These are phyloP conservation scores for Potentilla sterilis DNA, from an alignment of 306 rosid species.

Conservation along the genomic window DNA sequence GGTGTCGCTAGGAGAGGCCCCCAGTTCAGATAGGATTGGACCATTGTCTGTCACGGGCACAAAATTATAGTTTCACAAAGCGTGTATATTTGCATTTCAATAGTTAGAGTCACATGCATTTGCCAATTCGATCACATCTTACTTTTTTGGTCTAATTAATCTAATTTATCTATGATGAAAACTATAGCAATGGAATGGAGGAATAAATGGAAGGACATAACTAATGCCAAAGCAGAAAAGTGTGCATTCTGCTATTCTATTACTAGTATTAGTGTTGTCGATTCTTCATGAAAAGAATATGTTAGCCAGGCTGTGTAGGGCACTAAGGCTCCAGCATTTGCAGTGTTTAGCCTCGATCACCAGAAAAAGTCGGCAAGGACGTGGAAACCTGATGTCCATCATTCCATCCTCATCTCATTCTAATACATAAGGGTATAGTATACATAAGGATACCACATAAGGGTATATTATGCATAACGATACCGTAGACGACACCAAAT, in stretches of 20 bases:
- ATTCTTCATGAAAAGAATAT: not conserved
- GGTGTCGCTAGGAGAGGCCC: not conserved
- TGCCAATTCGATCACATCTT: not conserved
- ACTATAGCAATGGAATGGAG: not conserved
- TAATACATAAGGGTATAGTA: too few species aligned
- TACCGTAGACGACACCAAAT: too few species aligned
- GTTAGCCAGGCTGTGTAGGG: constrained; percentile 2
- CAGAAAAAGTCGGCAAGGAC: constrained; percentile 5
- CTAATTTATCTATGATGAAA: not conserved
- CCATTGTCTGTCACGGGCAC: constrained; percentile 21
- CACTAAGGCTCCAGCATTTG: not conserved
- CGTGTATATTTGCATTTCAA: not conserved
- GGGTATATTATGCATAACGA: too few species aligned
- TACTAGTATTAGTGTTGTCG: not conserved
- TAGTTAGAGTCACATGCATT: not conserved
- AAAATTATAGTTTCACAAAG: not conserved
- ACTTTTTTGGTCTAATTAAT: not conserved
- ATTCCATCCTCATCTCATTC: too few species aligned
- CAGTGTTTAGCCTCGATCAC: constrained; percentile 7
- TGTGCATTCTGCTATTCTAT: not conserved
- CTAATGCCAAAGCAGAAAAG: not conserved
- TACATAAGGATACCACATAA: too few species aligned
- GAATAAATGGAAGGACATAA: not conserved
- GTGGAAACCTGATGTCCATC: not conserved
- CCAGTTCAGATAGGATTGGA: constrained; percentile 15